Base-by-base conservation (phyloP, 169 alveolate species). In the Plasmodium inui region DNA sequence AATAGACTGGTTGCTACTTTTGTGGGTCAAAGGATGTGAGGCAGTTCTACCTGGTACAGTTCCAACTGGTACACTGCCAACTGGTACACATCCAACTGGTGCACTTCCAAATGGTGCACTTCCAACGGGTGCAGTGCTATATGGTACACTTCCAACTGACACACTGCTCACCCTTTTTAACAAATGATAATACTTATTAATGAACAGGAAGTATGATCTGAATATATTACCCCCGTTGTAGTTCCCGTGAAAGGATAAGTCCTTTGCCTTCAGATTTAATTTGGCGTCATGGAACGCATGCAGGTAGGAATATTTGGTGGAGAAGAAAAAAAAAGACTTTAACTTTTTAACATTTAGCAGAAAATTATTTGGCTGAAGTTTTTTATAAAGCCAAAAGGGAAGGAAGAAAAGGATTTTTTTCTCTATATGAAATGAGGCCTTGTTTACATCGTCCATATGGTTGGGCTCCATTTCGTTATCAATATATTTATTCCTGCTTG, bases 351-450 rank as follows among this genome's bases (percentile, higher is more conserved):
- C 67, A 1, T 41, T 74, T 8, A 86, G 81, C n/a, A 86, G 81
- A 74, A 86, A 86, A 74, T 86, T 57, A 70, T 86, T 86, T 74
- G 86, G 46, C 30, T 86, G 93, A 28, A 86, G 67, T 44, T 73
- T 86, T 86, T 86, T 73, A 74, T 86, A 76, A n/a, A 86, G 32
- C 93, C 93, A 86, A 53, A 86, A 86, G 30, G 93, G 93, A 53
- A 86, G 19, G 26, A 74, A 86, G 80, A 50, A 86, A 7, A 85
- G 28, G 19, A 85, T 85, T 85, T 85, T 86, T 12, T 76, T 73
- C 80, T 86, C 88, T 17, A 86, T 76, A 86, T 50, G 39, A 76
- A 50, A 76, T 32, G 85, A 41, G 32, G 41, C 17, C 32, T 32
- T 28, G 41, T 86, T 74, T 53, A 53, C 28, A 34, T 76, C 80